Evolutionary conservation across 306 rosid species (phyloP).

Genomic region (Quercus alba): DNA sequence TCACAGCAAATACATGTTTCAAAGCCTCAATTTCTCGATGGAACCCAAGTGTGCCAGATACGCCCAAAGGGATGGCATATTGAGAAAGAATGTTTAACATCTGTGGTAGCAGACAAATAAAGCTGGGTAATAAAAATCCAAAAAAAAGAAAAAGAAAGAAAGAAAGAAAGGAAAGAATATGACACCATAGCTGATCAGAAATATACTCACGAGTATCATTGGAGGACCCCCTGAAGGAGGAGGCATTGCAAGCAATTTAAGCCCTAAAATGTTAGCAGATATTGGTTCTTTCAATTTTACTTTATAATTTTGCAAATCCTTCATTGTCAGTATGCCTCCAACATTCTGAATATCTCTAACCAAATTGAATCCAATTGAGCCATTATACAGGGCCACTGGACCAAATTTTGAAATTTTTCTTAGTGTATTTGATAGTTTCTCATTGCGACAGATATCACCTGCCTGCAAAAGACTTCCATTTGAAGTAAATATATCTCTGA

Average conservation of each 20-base stretch:
- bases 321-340: slow-evolving; percentile 63
- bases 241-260: slow-evolving; percentile 66
- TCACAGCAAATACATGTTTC: slow-evolving; percentile 69
- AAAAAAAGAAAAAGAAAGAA: neutral
- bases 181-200: neutral
- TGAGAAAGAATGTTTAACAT: slow-evolving; percentile 71
- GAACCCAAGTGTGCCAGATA: slow-evolving; percentile 61
- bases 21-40: slow-evolving; percentile 78
- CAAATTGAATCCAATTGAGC: slow-evolving; percentile 52
- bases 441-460: slow-evolving; percentile 51
- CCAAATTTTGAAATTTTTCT: slow-evolving; percentile 47
- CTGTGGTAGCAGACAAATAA: slow-evolving; percentile 31
- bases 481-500: slow-evolving; percentile 54
- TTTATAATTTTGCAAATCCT: slow-evolving; percentile 54
- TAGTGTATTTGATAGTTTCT: slow-evolving; percentile 56
- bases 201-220: slow-evolving; percentile 63
- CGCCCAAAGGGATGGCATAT: slow-evolving; percentile 54
- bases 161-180: neutral
- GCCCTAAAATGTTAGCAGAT: slow-evolving; percentile 43
- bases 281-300: slow-evolving; percentile 50
- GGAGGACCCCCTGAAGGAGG: slow-evolving; percentile 91
- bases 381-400: slow-evolving; percentile 53
- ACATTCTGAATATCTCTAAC: slow-evolving; percentile 57
- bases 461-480: slow-evolving; percentile 53
- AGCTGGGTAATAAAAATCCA: neutral